Base-by-base conservation (phyloP, 345 rosid species). In the Eucalyptus curtisii region DNA sequence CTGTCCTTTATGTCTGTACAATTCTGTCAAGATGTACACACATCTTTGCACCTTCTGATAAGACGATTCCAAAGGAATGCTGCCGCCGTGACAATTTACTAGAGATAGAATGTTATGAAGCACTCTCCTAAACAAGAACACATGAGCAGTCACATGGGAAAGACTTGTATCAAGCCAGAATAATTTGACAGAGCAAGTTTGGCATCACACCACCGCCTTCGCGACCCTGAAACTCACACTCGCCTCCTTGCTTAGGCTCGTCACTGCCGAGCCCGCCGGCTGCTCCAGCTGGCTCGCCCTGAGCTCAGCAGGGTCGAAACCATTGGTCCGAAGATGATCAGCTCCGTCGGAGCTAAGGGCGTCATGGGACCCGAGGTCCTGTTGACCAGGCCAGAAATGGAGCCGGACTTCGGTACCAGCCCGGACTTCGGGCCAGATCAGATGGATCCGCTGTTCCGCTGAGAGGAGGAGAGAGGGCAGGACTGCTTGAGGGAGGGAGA, bases 61-160 rank as follows among this genome's bases (percentile, higher is more conserved):
- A 50, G 99, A 95, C 49, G 99, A 93, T 85, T 96, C 99, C 89
- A 96, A 90, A 13, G 99, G 96, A 30, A 94, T 90, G 89, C 99
- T 94, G 89, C 98, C 96, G 92, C 97, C 52, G 99, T 96, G 87
- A 96, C 99, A 84, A 97, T 96, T 99, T 96, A 89, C 91, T 92
- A 85, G 42, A 88, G 49, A 55, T 71, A 84, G 44, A 24, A 88
- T 14, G 44, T 40, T 10, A n/a, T 49, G 13, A 80, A 90, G 55
- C 25, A 37, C 50, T 44, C 30, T 66, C 84, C 44, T 15, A 19
- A 44, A 48, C 49, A 7, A 37, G 30, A 64, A 24, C 2, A 44
- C 76, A 10, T 42, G 59, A 31, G 88, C 44, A 55, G 49, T n/a
- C 42, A 57, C 48, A 40, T 12, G 30, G 9, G 37, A 52, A 59